Evolutionary conservation across 139 green algal species (phyloP).

Genomic region (Coelastrella sp.): DNA sequence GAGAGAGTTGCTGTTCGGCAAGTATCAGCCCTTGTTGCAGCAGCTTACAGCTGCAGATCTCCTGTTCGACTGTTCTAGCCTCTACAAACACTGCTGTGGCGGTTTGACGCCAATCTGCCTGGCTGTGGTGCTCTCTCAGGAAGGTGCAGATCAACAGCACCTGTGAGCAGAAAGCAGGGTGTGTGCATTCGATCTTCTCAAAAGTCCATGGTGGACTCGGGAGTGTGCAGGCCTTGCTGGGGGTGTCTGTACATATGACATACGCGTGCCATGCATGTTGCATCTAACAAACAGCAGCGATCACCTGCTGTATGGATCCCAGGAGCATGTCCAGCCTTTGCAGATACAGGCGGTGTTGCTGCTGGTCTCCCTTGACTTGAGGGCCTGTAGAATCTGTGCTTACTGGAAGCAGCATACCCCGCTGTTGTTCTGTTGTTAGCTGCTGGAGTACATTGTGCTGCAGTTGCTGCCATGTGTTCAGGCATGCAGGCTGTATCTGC

Average conservation of each 20-base stretch:
- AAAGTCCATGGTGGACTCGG: too few relatives aligned
- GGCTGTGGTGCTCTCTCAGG: slow-evolving; percentile 14
- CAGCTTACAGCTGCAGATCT: slow-evolving; percentile 21
- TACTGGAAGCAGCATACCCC: too few relatives aligned
- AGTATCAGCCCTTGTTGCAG: slow-evolving; percentile 33
- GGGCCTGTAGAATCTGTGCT: too few relatives aligned
- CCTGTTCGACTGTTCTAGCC: slow-evolving; percentile 8
- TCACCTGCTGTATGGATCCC: slow-evolving; percentile 23
- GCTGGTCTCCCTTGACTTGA: background rate
- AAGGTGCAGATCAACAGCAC: background rate
- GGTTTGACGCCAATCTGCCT: background rate
- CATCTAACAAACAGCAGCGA: background rate
- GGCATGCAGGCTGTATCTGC: slow-evolving; percentile 10
- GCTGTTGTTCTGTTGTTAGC: background rate
- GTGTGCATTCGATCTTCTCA: too few relatives aligned
- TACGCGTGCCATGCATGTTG: background rate
- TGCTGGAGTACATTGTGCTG: background rate
- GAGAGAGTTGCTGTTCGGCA: too few relatives aligned
- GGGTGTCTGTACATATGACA: background rate
- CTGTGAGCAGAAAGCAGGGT: background rate
- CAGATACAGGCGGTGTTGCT: background rate
- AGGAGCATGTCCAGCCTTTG: slow-evolving; percentile 23
- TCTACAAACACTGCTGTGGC: slow-evolving; percentile 31
- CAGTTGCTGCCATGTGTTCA: background rate
- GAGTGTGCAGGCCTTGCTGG: too few relatives aligned